Evolutionary conservation across 2,329 filamentous ascomycete genomes (phyloP).

Genomic region (Arthrobotrys entomopaga): DNA sequence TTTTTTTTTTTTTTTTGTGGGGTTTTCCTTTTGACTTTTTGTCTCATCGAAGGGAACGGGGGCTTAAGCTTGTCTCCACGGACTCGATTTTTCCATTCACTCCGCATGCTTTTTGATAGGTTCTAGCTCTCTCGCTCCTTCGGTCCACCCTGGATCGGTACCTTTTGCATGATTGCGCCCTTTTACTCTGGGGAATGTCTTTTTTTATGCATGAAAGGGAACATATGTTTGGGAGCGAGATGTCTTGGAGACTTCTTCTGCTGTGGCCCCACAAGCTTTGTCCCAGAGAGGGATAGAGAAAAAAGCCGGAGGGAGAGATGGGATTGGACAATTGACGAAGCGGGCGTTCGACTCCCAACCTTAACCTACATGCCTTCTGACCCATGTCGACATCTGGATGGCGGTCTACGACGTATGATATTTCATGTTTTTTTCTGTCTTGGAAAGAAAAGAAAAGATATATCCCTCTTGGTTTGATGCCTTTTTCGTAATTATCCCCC

Average conservation of each 20-base stretch:
- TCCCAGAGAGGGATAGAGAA: slow-evolving; percentile 8
- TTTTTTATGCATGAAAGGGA: slow-evolving; percentile 42
- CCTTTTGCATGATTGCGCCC: slow-evolving; percentile 44
- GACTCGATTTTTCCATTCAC: background rate
- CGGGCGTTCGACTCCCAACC: slow-evolving; percentile 40
- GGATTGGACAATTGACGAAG: slow-evolving; percentile 55
- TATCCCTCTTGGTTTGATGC: slow-evolving; percentile 33
- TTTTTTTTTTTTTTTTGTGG: slow-evolving; percentile 34
- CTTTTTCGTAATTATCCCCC: too few relatives aligned
- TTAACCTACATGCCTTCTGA: slow-evolving; percentile 33
- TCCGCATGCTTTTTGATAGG: background rate
- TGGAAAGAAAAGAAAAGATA: slow-evolving; percentile 16
- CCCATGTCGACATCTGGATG: slow-evolving; percentile 50
- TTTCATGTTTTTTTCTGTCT: slow-evolving; percentile 24
- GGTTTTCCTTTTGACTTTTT: slow-evolving; percentile 6
- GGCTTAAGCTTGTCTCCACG: slow-evolving; percentile 4
- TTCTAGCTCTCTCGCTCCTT: slow-evolving; percentile 26
- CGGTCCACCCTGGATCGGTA: slow-evolving; percentile 53
- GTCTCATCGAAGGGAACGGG: too few relatives aligned
- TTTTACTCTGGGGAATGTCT: slow-evolving; percentile 11
- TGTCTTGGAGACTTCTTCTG: slow-evolving; percentile 45
- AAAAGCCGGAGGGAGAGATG: slow-evolving; percentile 21
- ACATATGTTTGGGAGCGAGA: slow-evolving; percentile 51
- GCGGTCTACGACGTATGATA: slow-evolving; percentile 45
- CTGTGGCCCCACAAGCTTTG: slow-evolving; percentile 33